Evolutionary conservation across 495 filamentous ascomycete species (phyloP).

Genomic region (Thermochaetoides thermophila): DNA sequence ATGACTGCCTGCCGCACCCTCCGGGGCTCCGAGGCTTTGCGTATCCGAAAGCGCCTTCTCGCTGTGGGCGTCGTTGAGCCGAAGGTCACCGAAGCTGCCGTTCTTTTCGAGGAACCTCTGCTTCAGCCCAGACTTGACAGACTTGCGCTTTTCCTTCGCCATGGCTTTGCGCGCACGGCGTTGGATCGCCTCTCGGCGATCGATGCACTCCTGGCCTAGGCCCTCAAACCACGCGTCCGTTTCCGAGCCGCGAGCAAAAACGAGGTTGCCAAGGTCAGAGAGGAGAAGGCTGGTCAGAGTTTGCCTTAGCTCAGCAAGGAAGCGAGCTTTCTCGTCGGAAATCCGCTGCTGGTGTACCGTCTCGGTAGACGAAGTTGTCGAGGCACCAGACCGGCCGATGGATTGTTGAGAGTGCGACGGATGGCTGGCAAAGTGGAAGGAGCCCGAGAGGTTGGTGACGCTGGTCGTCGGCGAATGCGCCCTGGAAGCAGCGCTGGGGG

Average conservation of each 20-base stretch:
- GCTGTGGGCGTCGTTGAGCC: constrained; percentile 16
- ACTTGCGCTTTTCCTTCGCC: constrained; percentile 33
- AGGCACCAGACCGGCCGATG: constrained; percentile 33
- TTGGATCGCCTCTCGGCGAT: constrained; percentile 52
- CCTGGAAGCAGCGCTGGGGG: constrained; percentile 41
- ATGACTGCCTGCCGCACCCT: constrained; percentile 11
- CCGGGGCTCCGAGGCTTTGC: constrained; percentile 13
- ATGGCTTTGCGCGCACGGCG: constrained; percentile 25
- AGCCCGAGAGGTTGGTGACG: constrained; percentile 32
- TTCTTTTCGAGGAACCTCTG: constrained; percentile 45
- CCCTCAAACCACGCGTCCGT: constrained; percentile 83
- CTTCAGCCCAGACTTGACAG: constrained; percentile 20
- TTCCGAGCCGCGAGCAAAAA: constrained; percentile 78
- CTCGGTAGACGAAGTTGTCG: constrained; percentile 44
- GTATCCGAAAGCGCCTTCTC: constrained; percentile 17
- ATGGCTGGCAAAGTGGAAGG: constrained; percentile 28
- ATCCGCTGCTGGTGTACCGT: constrained; percentile 41
- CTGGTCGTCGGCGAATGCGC: constrained; percentile 42
- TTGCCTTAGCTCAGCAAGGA: constrained; percentile 63
- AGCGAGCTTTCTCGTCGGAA: constrained; percentile 41
- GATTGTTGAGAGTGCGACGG: constrained; percentile 28
- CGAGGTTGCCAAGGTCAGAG: constrained; percentile 74
- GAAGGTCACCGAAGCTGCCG: constrained; percentile 38
- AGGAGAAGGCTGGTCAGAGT: constrained; percentile 71
- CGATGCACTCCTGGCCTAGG: constrained; percentile 62